phyloP scores from a whole-genome alignment of 139 green algal species.

The Chlorella sp. region DNA sequence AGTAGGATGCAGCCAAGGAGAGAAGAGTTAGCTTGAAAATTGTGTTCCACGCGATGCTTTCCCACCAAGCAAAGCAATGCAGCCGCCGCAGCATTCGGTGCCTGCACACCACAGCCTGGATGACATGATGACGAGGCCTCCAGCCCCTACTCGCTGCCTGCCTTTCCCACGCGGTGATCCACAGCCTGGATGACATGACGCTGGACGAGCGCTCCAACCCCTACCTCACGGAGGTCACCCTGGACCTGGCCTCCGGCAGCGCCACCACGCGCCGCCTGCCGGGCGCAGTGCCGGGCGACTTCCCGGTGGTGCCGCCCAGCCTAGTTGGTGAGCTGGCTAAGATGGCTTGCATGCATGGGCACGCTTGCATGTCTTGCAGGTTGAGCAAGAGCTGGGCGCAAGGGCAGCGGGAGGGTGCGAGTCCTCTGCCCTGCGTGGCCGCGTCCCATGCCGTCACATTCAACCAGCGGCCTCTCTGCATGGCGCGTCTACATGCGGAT shows the following conservation, averaged over 20 bases:
- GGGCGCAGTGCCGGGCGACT: conserved; percentile 54
- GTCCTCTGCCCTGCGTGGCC: too few relatives aligned
- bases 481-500: too few relatives aligned
- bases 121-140: too few relatives aligned
- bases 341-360: neutral
- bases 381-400: neutral
- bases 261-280: conserved; percentile 28
- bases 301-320: conserved; percentile 53
- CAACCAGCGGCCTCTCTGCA: too few relatives aligned
- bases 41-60: too few relatives aligned
- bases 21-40: too few relatives aligned
- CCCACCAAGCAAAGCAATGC: too few relatives aligned
- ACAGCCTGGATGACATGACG: conserved; percentile 50
- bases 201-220: neutral
- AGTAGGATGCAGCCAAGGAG: neutral
- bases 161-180: too few relatives aligned
- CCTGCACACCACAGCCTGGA: too few relatives aligned
- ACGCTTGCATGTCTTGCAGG: neutral
- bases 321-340: conserved; percentile 7
- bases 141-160: neutral
- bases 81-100: too few relatives aligned
- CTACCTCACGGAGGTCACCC: conserved; percentile 38
- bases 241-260: conserved; percentile 58
- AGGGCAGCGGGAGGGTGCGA: too few relatives aligned
- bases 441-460: too few relatives aligned